These are phyloP conservation scores for Mucor sp. DNA, from an alignment of 371 early-diverging fungal genomes.

Conservation along the genomic window DNA sequence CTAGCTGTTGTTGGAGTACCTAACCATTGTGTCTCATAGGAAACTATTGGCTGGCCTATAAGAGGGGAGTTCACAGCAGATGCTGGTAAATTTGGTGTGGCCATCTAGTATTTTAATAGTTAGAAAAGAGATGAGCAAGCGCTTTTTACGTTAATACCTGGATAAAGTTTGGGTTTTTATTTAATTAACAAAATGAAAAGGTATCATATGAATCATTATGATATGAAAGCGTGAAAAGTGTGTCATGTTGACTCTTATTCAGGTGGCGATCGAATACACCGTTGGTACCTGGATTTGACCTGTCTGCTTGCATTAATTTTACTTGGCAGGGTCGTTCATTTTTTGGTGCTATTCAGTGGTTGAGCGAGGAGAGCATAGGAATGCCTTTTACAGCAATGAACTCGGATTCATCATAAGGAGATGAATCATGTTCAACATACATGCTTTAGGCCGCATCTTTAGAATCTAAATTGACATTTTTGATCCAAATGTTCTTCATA, in stretches of 20 bases:
- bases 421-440: background rate
- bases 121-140: background rate
- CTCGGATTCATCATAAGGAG: background rate
- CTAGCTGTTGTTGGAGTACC: background rate
- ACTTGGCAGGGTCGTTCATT: too few relatives aligned
- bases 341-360: too few relatives aligned
- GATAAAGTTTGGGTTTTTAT: background rate
- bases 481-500: too few relatives aligned
- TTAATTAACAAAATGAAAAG: background rate
- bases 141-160: too few relatives aligned
- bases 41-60: conserved; percentile 6
- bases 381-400: too few relatives aligned
- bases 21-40: conserved; percentile 9
- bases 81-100: background rate
- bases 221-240: background rate
- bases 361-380: too few relatives aligned
- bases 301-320: too few relatives aligned
- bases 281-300: background rate
- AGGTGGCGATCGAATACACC: background rate
- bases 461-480: too few relatives aligned
- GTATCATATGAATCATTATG: background rate
- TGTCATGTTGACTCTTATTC: background rate
- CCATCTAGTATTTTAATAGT: background rate
- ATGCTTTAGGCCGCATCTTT: too few relatives aligned
- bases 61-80: background rate